Conservation (phyloP, 139 green algal species). For the Marvania coccoides region DNA sequence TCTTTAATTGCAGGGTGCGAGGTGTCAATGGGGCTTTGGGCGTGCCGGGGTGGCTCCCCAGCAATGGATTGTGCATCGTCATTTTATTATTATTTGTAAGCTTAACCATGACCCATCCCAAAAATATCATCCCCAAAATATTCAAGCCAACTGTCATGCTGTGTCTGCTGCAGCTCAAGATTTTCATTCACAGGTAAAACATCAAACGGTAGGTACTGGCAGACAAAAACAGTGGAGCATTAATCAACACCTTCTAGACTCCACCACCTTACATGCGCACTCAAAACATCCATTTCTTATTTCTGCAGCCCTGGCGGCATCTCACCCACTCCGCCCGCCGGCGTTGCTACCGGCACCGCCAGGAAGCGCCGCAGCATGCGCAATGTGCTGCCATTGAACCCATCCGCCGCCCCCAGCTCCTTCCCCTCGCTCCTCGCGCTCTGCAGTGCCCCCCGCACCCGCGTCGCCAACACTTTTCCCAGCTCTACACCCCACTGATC, state of each 20-base stretch:
- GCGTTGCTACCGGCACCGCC: background rate
- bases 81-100: background rate
- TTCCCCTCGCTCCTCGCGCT: background rate
- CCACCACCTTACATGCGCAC: too few species aligned
- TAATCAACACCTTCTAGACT: too few species aligned
- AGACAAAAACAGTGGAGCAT: too few species aligned
- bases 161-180: background rate
- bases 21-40: background rate
- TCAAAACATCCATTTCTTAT: too few species aligned
- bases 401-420: constrained; percentile 10
- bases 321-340: background rate
- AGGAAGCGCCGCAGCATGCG: constrained; percentile 86
- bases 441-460: constrained; percentile 40
- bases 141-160: background rate
- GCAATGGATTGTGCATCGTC: background rate
- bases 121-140: background rate
- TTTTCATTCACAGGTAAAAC: background rate
- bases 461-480: constrained; percentile 76
- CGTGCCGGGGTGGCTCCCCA: background rate
- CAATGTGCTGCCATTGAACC: constrained; percentile 87
- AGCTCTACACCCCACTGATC: constrained; percentile 99
- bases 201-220: background rate
- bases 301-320: background rate
- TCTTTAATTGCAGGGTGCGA: background rate
- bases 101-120: background rate